These are phyloP conservation scores for Venturia nashicola DNA, from an alignment of 2,329 filamentous ascomycete genomes.

Conservation along the genomic window DNA sequence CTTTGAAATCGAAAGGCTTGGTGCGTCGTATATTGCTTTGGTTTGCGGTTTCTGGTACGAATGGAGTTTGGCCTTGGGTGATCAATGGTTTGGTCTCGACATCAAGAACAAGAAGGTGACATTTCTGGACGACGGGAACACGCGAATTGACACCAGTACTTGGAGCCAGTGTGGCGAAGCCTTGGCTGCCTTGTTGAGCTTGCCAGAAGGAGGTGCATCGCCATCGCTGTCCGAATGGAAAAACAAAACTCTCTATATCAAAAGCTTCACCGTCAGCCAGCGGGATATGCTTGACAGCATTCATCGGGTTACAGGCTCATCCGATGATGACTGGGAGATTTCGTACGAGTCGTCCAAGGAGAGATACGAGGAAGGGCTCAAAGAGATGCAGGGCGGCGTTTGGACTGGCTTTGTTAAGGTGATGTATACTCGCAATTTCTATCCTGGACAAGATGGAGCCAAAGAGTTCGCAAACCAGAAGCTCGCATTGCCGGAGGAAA, in stretches of 20 bases:
- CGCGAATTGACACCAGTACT: constrained; percentile 45
- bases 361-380: constrained; percentile 13
- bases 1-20: constrained; percentile 16
- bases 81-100: constrained; percentile 23
- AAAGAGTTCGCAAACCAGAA: constrained; percentile 34
- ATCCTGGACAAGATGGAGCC: constrained; percentile 6
- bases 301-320: constrained; percentile 21
- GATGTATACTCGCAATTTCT: constrained; percentile 13
- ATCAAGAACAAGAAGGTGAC: constrained; percentile 19
- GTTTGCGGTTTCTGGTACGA: constrained; percentile 20
- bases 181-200: constrained; percentile 31
- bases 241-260: constrained; percentile 24
- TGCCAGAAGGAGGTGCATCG: constrained; percentile 15
- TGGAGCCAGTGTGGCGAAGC: constrained; percentile 44
- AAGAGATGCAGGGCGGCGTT: constrained; percentile 11
- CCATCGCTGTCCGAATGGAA: background rate
- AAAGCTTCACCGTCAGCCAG: constrained; percentile 25
- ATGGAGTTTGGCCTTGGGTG: constrained; percentile 13
- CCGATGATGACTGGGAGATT: constrained; percentile 25
- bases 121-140: constrained; percentile 43
- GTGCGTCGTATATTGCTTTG: constrained; percentile 18
- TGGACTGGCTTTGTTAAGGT: constrained; percentile 11
- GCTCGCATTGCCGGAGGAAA: constrained; percentile 45
- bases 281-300: constrained; percentile 24
- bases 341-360: constrained; percentile 14